A percentile compares a stretch with the other conserved stretches of the same genome.
Evolutionary conservation across 2,329 filamentous ascomycete species (phyloP).

Genomic region (Cercospora citrullina): DNA sequence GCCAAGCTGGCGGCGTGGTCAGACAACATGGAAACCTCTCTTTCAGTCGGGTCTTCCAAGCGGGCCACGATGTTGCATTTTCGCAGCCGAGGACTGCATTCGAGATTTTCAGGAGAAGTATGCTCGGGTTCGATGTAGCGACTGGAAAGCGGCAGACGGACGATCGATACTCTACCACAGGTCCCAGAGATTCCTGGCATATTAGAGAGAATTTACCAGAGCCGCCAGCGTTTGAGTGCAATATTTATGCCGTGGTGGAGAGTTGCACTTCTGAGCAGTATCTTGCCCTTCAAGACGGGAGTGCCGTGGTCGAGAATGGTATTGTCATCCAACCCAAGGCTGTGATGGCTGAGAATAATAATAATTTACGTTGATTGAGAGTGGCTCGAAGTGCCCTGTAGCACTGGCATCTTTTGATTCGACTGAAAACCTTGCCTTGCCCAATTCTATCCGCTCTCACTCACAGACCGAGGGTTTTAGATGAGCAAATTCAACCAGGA

Average conservation of each 20-base stretch:
- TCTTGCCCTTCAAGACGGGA: constrained; percentile 46
- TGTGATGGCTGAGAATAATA: not conserved
- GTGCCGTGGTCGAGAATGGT: constrained; percentile 50
- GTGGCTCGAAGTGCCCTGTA: not conserved
- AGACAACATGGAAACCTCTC: constrained; percentile 40
- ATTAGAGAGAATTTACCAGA: constrained; percentile 50
- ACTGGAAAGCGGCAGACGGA: constrained; percentile 51
- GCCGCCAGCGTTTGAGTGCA: constrained; percentile 43
- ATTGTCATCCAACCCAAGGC: constrained; percentile 37
- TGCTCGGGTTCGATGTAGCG: constrained; percentile 55
- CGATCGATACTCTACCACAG: constrained; percentile 44
- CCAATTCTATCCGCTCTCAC: not conserved
- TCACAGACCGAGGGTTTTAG: not conserved
- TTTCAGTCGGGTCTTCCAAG: constrained; percentile 40
- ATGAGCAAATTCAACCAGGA: not conserved
- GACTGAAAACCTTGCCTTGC: not conserved
- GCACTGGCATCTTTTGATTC: no score
- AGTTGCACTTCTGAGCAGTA: constrained; percentile 51
- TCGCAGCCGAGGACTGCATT: constrained; percentile 59
- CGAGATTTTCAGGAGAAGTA: constrained; percentile 55
- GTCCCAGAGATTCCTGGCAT: constrained; percentile 44
- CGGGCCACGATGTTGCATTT: constrained; percentile 33
- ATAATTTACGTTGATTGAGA: not conserved
- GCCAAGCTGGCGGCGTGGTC: constrained; percentile 34
- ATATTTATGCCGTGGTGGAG: constrained; percentile 42